Evolutionary conservation across 2,329 filamentous ascomycete genomes (phyloP).

Genomic region (Fusarium tjaetaba): DNA sequence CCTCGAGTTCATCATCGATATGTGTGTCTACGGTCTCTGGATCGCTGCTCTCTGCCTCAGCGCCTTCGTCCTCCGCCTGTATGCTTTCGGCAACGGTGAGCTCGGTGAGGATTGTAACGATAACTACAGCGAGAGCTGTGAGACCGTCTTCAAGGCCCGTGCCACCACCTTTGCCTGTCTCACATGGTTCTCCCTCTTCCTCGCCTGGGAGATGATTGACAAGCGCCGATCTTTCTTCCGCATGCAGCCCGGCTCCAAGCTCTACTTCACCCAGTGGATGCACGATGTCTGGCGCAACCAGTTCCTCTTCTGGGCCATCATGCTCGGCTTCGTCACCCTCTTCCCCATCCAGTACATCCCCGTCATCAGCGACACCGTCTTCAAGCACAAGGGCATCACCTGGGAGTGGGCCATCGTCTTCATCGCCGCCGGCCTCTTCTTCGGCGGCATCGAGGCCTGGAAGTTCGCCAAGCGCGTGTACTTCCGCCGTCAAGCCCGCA

Average conservation of each 20-base stretch:
- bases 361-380: slow-evolving; percentile 66
- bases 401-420: slow-evolving; percentile 74
- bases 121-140: slow-evolving; percentile 62
- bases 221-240: slow-evolving; percentile 79
- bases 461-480: slow-evolving; percentile 66
- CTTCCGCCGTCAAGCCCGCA: slow-evolving; percentile 44
- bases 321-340: slow-evolving; percentile 58
- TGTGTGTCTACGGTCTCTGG: slow-evolving; percentile 74
- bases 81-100: slow-evolving; percentile 68
- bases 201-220: slow-evolving; percentile 82
- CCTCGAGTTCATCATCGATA: slow-evolving; percentile 71
- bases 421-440: slow-evolving; percentile 63
- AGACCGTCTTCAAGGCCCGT: slow-evolving; percentile 74
- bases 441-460: slow-evolving; percentile 67
- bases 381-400: slow-evolving; percentile 68
- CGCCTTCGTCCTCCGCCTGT: slow-evolving; percentile 72
- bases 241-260: slow-evolving; percentile 71
- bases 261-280: slow-evolving; percentile 73
- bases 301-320: slow-evolving; percentile 74
- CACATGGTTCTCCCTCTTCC: slow-evolving; percentile 80
- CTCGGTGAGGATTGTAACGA: slow-evolving; percentile 71
- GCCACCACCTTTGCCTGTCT: slow-evolving; percentile 79
- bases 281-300: slow-evolving; percentile 76
- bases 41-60: slow-evolving; percentile 71
- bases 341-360: slow-evolving; percentile 68